These are phyloP conservation scores for Megacollybia platyphylla DNA, from an alignment of 1,284 basidiomycete species.

Conservation along the genomic window DNA sequence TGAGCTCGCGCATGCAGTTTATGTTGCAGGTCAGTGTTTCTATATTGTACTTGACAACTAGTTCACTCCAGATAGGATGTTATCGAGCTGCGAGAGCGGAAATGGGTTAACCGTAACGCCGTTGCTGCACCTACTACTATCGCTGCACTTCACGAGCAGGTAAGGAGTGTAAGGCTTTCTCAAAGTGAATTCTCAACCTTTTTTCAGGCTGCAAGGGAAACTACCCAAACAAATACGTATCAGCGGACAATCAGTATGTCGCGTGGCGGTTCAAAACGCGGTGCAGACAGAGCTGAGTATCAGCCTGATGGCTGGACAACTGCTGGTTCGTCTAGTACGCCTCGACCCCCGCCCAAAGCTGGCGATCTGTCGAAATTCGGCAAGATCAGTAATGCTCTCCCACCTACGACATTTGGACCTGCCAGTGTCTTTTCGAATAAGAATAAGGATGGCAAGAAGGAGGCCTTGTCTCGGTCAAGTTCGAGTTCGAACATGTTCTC, in stretches of 20 bases:
- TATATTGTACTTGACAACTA: slow-evolving; percentile 7
- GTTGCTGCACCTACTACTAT: slow-evolving; percentile 81
- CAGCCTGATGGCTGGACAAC: slow-evolving; percentile 84
- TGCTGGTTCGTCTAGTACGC: slow-evolving; percentile 34
- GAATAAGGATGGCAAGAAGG: slow-evolving; percentile 55
- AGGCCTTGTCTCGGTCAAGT: slow-evolving; percentile 64
- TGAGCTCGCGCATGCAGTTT: slow-evolving; percentile 85
- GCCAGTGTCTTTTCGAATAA: slow-evolving; percentile 63
- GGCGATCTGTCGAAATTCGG: slow-evolving; percentile 84
- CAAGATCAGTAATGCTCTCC: slow-evolving; percentile 56
- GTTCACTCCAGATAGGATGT: slow-evolving; percentile 47
- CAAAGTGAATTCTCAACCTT: not conserved
- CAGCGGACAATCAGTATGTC: slow-evolving; percentile 35
- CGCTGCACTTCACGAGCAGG: slow-evolving; percentile 80
- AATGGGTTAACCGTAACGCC: slow-evolving; percentile 69
- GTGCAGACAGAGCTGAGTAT: slow-evolving; percentile 44
- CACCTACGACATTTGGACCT: slow-evolving; percentile 63
- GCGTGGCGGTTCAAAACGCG: slow-evolving; percentile 73
- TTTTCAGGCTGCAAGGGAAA: slow-evolving; percentile 48
- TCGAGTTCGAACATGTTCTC: slow-evolving; percentile 86
- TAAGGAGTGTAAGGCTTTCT: slow-evolving; percentile 23
- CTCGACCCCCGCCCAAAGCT: slow-evolving; percentile 62
- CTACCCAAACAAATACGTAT: slow-evolving; percentile 57
- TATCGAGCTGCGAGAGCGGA: slow-evolving; percentile 76
- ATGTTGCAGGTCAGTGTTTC: slow-evolving; percentile 73